Conservation (phyloP, 2,329 filamentous ascomycete species). For the Coniochaeta pulveracea region DNA sequence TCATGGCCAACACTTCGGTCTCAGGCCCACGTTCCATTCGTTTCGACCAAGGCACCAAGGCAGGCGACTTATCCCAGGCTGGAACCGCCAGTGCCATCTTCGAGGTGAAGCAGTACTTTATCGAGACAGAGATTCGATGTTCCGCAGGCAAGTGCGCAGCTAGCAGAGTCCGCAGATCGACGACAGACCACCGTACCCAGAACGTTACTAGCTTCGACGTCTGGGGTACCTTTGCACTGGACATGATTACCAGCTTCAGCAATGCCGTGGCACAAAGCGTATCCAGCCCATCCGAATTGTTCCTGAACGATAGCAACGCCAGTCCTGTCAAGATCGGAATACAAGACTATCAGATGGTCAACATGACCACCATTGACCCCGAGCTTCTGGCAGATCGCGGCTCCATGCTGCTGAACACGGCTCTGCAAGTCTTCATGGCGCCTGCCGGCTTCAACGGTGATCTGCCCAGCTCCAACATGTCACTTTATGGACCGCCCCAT, state of each 20-base stretch:
- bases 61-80: too few species aligned
- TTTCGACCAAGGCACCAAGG: not conserved
- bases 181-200: conserved; percentile 1
- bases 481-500: conserved; percentile 1
- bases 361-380: not conserved
- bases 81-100: not conserved
- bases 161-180: not conserved
- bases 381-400: not conserved
- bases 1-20: not conserved
- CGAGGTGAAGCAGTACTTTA: conserved; percentile 2
- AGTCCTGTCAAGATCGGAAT: not conserved
- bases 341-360: not conserved
- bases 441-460: conserved; percentile 2
- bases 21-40: conserved; percentile 1
- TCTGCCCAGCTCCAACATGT: not conserved
- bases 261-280: not conserved
- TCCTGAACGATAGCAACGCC: conserved; percentile 1
- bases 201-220: conserved; percentile 1
- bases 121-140: conserved; percentile 3
- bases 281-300: conserved; percentile 2
- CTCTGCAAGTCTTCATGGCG: conserved; percentile 3
- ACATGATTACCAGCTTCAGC: conserved; percentile 2
- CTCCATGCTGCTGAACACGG: conserved; percentile 4
- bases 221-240: not conserved
- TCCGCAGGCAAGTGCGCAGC: not conserved